Evolutionary conservation across 2,329 filamentous ascomycete species (phyloP), one percentile per base, ranked within the genome.

Genomic region (Botrytis medusae): DNA sequence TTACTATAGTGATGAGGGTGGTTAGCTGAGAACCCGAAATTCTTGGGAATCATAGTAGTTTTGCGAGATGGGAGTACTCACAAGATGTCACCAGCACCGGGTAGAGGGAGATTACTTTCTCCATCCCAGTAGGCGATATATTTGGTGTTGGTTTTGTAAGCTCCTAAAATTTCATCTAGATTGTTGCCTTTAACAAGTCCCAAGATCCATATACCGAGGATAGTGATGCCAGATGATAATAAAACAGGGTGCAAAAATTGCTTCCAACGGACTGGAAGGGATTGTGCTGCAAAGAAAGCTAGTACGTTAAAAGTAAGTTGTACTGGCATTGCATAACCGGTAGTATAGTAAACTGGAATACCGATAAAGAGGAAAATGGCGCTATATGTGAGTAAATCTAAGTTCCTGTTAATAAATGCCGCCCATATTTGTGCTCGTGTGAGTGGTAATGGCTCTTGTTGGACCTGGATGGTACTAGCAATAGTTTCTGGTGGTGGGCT

Each of bases 231-330:
- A 1, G 88, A 87, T 0, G 87, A 86, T 12, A 88, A 84, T 5
- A 90, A 81, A 1, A 90, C 87, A 0, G 88, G 88, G 78, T 91
- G 88, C 4, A 90, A 82, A 76, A 87, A 85, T 60, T 85, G 84
- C 32, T 83, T 82, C 84, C 86, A 89, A 2, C 76, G 79, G 0
- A 83, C 78, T 0, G 88, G 86, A 16, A 90, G 79, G 0, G 84
- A 82, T 68, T 86, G 79, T 25, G 87, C 86, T 9, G 81, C 79
- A 71, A 87, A 84, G 81, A 87, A 90, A 63, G 84, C 80, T 4
- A 90, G 82, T 10, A 88, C 77, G 73, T 85, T 88, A 76, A 89
- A 79, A 10, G 81, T 78, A n/a, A 85, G 77, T 72, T 85, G 84
- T 1, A 80, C 76, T 0, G 84, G 83, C 82, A 84, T 84, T 14